Percentiles rank a stretch among this genome's conserved stretches.
Conservation (phyloP, 2,329 filamentous ascomycete species). For the Peltaster fructicola region DNA sequence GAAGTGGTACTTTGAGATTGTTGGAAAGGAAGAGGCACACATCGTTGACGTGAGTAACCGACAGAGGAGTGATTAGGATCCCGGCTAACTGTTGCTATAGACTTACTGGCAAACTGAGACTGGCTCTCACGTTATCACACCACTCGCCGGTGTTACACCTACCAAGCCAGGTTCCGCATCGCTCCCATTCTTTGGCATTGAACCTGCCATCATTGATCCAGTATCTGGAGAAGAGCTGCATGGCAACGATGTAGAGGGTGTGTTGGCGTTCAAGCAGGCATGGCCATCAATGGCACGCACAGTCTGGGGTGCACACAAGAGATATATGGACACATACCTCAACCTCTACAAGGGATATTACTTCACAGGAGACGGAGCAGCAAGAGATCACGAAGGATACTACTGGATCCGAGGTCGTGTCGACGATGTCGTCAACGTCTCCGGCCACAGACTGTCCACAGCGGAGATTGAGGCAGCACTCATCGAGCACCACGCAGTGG, state of each 20-base stretch:
- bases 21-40: constrained; percentile 85
- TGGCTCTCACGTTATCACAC: constrained; percentile 87
- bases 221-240: constrained; percentile 83
- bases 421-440: constrained; percentile 96
- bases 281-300: constrained; percentile 99
- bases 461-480: constrained; percentile 96
- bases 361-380: constrained; percentile 87
- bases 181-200: constrained; percentile 94
- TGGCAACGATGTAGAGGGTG: constrained; percentile 94
- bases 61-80: background rate
- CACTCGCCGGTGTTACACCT: constrained; percentile 78
- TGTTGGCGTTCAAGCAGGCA: constrained; percentile 88
- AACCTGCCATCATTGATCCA: constrained; percentile 93
- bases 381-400: constrained; percentile 92
- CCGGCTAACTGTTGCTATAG: constrained; percentile 31
- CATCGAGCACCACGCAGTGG: constrained; percentile 75
- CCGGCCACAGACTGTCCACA: constrained; percentile 86
- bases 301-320: constrained; percentile 92
- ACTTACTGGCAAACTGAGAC: constrained; percentile 99
- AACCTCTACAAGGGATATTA: constrained; percentile 98
- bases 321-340: constrained; percentile 97
- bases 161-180: constrained; percentile 95
- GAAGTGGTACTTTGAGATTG: constrained; percentile 98
- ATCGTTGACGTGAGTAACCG: constrained; percentile 68
- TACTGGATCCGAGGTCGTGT: constrained; percentile 99